phyloP scores from a whole-genome alignment of 257 asterid species.

The Penstemon barbatus region DNA sequence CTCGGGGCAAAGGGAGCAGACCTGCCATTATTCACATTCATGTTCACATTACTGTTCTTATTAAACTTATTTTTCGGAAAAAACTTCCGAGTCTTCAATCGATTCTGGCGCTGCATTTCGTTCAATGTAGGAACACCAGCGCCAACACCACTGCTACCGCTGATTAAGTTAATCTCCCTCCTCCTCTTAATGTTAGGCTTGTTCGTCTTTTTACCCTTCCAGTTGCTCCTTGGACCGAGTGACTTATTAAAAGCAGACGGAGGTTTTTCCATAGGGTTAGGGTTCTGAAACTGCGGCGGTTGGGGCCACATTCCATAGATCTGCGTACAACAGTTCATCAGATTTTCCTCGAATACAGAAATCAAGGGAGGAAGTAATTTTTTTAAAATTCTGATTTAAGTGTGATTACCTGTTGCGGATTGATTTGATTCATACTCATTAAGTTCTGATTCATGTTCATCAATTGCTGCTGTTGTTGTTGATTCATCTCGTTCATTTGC shows the following conservation, averaged over 20 bases:
- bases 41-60: slow-evolving; percentile 25
- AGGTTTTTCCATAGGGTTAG: slow-evolving; percentile 30
- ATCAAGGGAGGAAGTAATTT: neutral
- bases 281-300: slow-evolving; percentile 59
- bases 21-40: slow-evolving; percentile 31
- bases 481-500: slow-evolving; percentile 70
- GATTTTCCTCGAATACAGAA: slow-evolving; percentile 2
- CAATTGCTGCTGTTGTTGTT: slow-evolving; percentile 33
- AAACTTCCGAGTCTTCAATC: slow-evolving; percentile 58
- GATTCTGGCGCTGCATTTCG: slow-evolving; percentile 68
- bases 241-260: slow-evolving; percentile 35
- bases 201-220: slow-evolving; percentile 58
- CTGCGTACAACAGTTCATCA: slow-evolving; percentile 31
- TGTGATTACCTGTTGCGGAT: slow-evolving; percentile 47
- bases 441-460: slow-evolving; percentile 44
- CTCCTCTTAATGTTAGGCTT: slow-evolving; percentile 48
- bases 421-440: slow-evolving; percentile 44
- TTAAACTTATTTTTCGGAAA: slow-evolving; percentile 59
- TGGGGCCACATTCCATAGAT: slow-evolving; percentile 70
- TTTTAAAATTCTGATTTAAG: neutral
- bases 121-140: slow-evolving; percentile 44
- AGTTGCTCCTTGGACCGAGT: slow-evolving; percentile 65
- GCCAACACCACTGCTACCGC: no score
- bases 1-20: slow-evolving; percentile 57
- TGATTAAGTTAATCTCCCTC: slow-evolving; percentile 26